Base-by-base conservation (phyloP, 805 yeast species). In the Candida yuanshanica region DNA sequence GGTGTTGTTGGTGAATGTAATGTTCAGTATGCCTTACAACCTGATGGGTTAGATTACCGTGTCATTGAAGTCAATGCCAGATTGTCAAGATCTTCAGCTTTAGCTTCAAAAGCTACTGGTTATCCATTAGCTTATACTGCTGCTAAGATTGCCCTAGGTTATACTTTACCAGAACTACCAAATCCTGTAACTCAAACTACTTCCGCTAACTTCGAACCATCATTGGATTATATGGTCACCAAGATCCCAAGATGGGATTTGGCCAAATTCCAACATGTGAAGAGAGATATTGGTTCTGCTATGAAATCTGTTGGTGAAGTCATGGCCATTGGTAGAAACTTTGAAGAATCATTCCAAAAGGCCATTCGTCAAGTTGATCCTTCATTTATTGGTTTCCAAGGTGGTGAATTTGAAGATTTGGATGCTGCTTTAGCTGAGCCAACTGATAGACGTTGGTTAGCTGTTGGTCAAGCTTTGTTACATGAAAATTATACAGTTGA, bases 1-100 rank as follows among this genome's bases (percentile, higher is more conserved):
- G 99, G 99, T 63, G 99, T 91, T 51, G 96, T 91, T 54, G 99
- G 99, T 66, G 99, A 91, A 70, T 91, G 99, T 78, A 91, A 91
- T 64, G 95, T 91, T 48, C 99, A 91, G 68, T 91, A 91, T 62
- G 95, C 97, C 40, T 75, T 91, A 52, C 95, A 90, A 62, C 96
- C 99, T 34, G 93, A 89, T 65, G 95, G 96, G 25, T 77, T 87
- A 55, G 98, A 91, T 60, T 91, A 84, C 74, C 80, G 98, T 63
- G 95, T 91, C 48, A 93, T 91, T 58, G 99, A 91, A 69, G 99
- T 91, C 49, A 91, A 91, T 62, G 99, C 99, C 34, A 82, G 99
- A 66, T 75, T 91, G 55, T 90, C 97, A 33, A 81, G 99, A 61
- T 93, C 98, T 23, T 90, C 97, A 26, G 99, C 99, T 34, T 77